These are phyloP conservation scores for Ceratobasidium sp. DNA, from an alignment of 1,284 basidiomycete genomes.

Conservation along the genomic window DNA sequence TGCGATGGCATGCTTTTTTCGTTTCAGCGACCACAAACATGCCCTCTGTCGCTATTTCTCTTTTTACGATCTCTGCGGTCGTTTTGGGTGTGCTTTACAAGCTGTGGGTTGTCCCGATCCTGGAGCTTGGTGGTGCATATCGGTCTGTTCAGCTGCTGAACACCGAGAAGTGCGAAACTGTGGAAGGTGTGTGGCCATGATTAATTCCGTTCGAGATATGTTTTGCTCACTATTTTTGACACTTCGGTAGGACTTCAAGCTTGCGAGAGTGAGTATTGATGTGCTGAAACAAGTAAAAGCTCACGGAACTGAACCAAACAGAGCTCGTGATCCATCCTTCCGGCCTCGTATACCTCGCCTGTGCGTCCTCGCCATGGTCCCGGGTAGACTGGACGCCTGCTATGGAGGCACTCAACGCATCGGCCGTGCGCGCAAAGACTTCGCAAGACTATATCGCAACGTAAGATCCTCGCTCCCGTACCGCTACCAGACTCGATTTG, in stretches of 20 bases:
- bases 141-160: constrained; percentile 17
- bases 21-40: constrained; percentile 19
- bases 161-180: constrained; percentile 1
- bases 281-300: not conserved
- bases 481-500: constrained; percentile 60
- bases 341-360: constrained; percentile 26
- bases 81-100: constrained; percentile 10
- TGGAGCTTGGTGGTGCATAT: constrained; percentile 18
- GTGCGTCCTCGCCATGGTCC: constrained; percentile 18
- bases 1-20: not conserved
- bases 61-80: not conserved
- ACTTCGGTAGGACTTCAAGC: constrained; percentile 61
- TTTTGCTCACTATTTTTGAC: not conserved
- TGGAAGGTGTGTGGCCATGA: constrained; percentile 2
- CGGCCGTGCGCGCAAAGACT: not conserved
- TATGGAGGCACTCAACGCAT: constrained; percentile 7
- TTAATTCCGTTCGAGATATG: not conserved
- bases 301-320: constrained; percentile 11
- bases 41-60: constrained; percentile 3
- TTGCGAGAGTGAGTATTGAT: constrained; percentile 67
- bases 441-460: constrained; percentile 68
- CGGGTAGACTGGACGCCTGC: constrained; percentile 17
- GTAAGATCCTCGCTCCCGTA: constrained; percentile 62
- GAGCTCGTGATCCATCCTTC: constrained; percentile 30
- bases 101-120: constrained; percentile 2